phyloP scores from a whole-genome alignment of 768 basidiomycete species.

The Boletus sp. region DNA sequence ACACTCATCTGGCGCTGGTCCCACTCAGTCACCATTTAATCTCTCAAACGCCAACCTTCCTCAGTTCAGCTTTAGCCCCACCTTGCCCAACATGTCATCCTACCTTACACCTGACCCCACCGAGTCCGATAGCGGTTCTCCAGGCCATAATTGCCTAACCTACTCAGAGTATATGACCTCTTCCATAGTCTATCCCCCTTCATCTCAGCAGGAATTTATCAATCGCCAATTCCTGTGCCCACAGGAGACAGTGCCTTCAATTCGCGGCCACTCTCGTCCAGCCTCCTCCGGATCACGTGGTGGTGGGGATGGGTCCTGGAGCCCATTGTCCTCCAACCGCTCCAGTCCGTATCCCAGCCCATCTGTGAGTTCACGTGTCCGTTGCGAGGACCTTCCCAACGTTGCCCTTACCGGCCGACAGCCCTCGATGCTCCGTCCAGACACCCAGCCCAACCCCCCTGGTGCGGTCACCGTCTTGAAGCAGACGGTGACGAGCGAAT shows the following conservation, averaged over 20 bases:
- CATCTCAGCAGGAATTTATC: constrained; percentile 44
- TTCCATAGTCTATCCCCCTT: constrained; percentile 31
- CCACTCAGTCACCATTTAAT: constrained; percentile 29
- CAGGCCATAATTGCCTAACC: constrained; percentile 49
- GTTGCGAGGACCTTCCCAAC: constrained; percentile 49
- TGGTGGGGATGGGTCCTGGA: constrained; percentile 31
- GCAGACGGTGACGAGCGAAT: constrained; percentile 54
- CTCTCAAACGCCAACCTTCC: constrained; percentile 24
- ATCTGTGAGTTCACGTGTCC: constrained; percentile 57
- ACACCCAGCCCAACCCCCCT: constrained; percentile 3
- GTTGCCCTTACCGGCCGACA: constrained; percentile 25
- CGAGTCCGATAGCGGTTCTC: constrained; percentile 44
- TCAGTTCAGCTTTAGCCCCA: constrained; percentile 37
- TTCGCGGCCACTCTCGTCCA: constrained; percentile 43
- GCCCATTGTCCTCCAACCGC: constrained; percentile 38
- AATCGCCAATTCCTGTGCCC: constrained; percentile 44
- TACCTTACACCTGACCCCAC: constrained; percentile 36
- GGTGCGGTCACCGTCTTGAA: constrained; percentile 44
- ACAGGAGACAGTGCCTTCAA: constrained; percentile 34
- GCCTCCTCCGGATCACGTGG: constrained; percentile 41
- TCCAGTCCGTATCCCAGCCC: constrained; percentile 69
- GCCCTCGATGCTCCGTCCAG: constrained; percentile 26
- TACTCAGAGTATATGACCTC: constrained; percentile 62
- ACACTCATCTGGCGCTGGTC: constrained; percentile 23
- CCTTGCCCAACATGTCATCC: constrained; percentile 34